Conservation (phyloP, 805 yeast genomes). For the Starmerella floris region DNA sequence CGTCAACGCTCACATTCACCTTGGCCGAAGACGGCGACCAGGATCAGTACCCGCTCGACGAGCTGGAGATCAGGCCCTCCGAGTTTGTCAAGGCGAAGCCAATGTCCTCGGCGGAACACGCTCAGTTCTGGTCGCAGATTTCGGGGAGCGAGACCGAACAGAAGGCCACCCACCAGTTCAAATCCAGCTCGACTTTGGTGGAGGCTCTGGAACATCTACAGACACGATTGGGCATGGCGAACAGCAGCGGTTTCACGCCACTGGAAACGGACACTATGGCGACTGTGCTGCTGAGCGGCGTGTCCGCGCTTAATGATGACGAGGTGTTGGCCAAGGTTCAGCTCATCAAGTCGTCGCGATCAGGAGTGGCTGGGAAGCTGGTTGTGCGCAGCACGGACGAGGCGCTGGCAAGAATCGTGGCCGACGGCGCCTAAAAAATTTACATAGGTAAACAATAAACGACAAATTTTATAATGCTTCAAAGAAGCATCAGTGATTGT, state of each 20-base stretch:
- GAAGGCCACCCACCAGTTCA: constrained; percentile 51
- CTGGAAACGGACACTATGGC: constrained; percentile 49
- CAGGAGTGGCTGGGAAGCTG: constrained; percentile 37
- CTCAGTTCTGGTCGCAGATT: background rate
- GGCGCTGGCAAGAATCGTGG: constrained; percentile 38
- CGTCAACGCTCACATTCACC: constrained; percentile 57
- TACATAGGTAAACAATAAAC: too few species aligned
- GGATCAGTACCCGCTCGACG: constrained; percentile 87
- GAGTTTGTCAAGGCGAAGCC: constrained; percentile 71
- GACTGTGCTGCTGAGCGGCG: constrained; percentile 44
- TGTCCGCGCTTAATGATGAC: constrained; percentile 42
- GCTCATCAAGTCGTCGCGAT: constrained; percentile 32
- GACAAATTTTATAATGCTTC: too few species aligned
- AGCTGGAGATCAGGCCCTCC: constrained; percentile 58
- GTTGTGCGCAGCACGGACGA: constrained; percentile 33
- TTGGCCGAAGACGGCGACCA: constrained; percentile 60
- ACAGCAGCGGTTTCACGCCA: constrained; percentile 60
- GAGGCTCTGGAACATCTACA: constrained; percentile 47
- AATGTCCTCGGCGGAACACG: constrained; percentile 39
- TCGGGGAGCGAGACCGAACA: constrained; percentile 29
- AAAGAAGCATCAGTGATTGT: too few species aligned
- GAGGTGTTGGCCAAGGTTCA: constrained; percentile 33
- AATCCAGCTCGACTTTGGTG: constrained; percentile 34
- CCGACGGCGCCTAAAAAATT: constrained; percentile 28
- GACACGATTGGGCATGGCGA: constrained; percentile 44